Conservation (phyloP, 1,284 basidiomycete genomes). For the Cutaneotrichosporon mucoides region DNA sequence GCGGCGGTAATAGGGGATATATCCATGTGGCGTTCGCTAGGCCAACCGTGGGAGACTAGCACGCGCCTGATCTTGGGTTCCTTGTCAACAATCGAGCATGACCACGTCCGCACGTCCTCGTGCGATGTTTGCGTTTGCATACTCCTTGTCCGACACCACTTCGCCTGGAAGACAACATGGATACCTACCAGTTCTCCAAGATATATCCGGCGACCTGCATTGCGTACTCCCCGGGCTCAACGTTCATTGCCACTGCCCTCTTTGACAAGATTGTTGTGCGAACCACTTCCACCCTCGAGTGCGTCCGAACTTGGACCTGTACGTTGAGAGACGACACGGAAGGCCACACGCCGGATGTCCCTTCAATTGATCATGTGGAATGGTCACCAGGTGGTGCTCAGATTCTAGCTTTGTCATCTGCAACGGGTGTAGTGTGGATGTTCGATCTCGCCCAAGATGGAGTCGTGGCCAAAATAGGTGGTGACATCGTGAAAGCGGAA, state of each 20-base stretch:
- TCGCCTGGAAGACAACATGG: conserved; percentile 15
- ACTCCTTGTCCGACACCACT: too few relatives aligned
- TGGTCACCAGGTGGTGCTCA: conserved; percentile 83
- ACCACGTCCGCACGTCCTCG: too few relatives aligned
- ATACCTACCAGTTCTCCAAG: conserved; percentile 44
- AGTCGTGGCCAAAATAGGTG: conserved; percentile 59
- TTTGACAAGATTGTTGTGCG: conserved; percentile 38
- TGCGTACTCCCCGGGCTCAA: conserved; percentile 46
- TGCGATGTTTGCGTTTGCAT: too few relatives aligned
- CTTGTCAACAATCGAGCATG: too few relatives aligned
- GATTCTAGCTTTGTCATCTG: conserved; percentile 67
- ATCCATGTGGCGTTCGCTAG: too few relatives aligned
- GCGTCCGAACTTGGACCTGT: conserved; percentile 41
- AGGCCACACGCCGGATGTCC: not conserved
- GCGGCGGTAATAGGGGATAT: too few relatives aligned
- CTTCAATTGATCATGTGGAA: conserved; percentile 62
- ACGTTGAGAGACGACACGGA: too few relatives aligned
- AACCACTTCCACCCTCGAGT: conserved; percentile 37
- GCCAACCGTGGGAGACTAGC: too few relatives aligned
- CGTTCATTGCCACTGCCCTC: conserved; percentile 42
- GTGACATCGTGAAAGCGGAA: conserved; percentile 72
- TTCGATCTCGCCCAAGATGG: conserved; percentile 55
- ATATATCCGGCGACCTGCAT: conserved; percentile 25
- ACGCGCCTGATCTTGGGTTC: too few relatives aligned
- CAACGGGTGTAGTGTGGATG: conserved; percentile 58